Percentiles rank a stretch among this genome's conserved stretches.
phyloP scores from a whole-genome alignment of 1,139 yeast genomes.

The Blastobotrys malaysiensis region DNA sequence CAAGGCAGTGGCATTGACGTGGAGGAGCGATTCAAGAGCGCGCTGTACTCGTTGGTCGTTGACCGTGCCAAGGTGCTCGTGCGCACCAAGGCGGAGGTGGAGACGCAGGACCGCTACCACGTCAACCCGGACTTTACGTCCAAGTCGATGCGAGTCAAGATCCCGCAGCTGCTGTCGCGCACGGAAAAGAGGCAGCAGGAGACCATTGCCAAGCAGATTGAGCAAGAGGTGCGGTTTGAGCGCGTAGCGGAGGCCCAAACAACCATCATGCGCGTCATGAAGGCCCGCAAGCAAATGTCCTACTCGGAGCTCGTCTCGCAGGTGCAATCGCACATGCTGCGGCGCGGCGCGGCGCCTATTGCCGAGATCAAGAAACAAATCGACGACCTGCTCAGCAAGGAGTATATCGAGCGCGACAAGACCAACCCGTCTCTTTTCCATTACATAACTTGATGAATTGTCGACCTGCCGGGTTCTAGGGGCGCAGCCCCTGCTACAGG shows the following conservation, averaged over 20 bases:
- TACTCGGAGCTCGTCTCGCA: conserved; percentile 36
- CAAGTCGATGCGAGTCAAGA: conserved; percentile 27
- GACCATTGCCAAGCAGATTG: conserved; percentile 12
- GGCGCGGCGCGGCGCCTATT: conserved; percentile 27
- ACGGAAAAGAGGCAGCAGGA: conserved; percentile 4
- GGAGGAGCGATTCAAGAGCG: conserved; percentile 21
- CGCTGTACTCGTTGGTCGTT: conserved; percentile 29
- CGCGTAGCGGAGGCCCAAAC: conserved; percentile 35
- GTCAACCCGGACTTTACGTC: conserved; percentile 32
- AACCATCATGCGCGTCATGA: conserved; percentile 35
- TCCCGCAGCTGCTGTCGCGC: conserved; percentile 29
- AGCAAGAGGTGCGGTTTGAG: conserved; percentile 27
- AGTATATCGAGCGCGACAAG: conserved; percentile 29
- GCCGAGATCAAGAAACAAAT: conserved; percentile 32
- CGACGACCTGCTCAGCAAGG: conserved; percentile 31
- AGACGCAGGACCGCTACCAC: conserved; percentile 26
- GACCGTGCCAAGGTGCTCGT: conserved; percentile 26
- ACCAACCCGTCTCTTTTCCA: conserved; percentile 5
- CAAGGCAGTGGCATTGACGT: conserved; percentile 18
- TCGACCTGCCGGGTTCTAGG: too few species aligned
- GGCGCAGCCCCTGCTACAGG: not conserved
- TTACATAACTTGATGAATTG: conserved; percentile 8
- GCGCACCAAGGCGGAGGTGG: conserved; percentile 23
- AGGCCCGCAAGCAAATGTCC: conserved; percentile 27
- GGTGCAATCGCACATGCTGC: conserved; percentile 27